Evolutionary conservation across 1,284 basidiomycete genomes (phyloP).

Genomic region (Singerocomus inundabilis): DNA sequence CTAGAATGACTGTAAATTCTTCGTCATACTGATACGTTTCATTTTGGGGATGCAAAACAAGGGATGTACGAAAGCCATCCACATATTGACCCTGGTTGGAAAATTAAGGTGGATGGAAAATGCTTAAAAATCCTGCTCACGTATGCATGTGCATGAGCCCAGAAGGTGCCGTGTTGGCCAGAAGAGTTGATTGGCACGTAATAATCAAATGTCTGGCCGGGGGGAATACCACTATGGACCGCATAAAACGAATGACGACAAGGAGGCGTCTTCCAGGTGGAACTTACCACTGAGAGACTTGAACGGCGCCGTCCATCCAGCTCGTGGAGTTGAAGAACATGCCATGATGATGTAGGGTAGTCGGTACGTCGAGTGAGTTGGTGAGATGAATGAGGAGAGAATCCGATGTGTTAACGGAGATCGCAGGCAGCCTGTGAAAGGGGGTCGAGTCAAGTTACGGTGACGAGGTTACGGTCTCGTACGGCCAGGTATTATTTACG

Average conservation of each 20-base stretch:
- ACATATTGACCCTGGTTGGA: conserved; percentile 74
- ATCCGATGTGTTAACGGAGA: conserved; percentile 73
- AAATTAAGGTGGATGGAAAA: neutral
- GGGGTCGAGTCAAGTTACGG: neutral
- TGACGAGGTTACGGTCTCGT: conserved; percentile 33
- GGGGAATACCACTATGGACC: conserved; percentile 74
- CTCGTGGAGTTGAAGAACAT: conserved; percentile 88
- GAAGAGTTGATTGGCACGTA: conserved; percentile 72
- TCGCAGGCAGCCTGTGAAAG: conserved; percentile 66
- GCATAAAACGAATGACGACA: neutral
- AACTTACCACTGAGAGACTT: conserved; percentile 77
- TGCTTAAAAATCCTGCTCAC: conserved; percentile 34
- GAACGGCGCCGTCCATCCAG: conserved; percentile 87
- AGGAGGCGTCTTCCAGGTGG: neutral
- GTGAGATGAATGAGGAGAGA: conserved; percentile 71
- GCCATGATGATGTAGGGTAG: conserved; percentile 84
- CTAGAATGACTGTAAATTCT: conserved; percentile 84
- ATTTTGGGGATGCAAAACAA: conserved; percentile 67
- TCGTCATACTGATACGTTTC: conserved; percentile 81
- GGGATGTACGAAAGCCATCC: conserved; percentile 78
- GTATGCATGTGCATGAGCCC: conserved; percentile 77
- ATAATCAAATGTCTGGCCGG: conserved; percentile 73
- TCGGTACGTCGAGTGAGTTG: conserved; percentile 65
- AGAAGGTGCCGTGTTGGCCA: conserved; percentile 83
- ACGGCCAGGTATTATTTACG: conserved; percentile 92